Conservation (phyloP, 306 rosid species). For the Pachyrhizus erosus region DNA sequence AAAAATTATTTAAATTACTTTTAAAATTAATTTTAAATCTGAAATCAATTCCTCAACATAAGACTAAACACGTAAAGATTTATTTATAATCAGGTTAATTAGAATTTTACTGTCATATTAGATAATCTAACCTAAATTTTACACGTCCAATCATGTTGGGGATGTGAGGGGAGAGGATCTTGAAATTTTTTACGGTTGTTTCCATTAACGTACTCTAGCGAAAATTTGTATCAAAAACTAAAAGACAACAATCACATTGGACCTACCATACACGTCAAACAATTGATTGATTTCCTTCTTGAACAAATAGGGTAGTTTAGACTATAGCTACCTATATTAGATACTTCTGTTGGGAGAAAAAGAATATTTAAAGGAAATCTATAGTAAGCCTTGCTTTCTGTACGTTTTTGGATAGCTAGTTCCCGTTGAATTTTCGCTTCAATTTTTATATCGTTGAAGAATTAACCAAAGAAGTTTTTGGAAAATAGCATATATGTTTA, state of each 20-base stretch:
- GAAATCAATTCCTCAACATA: too few relatives aligned
- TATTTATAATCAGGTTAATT: too few relatives aligned
- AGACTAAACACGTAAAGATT: neutral
- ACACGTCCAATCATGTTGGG: too few relatives aligned
- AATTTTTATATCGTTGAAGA: too few relatives aligned
- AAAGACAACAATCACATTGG: constrained; percentile 1
- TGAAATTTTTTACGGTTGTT: neutral
- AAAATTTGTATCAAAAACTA: neutral
- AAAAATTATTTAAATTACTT: too few relatives aligned
- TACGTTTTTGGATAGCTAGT: neutral
- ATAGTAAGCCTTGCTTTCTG: too few relatives aligned
- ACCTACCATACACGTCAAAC: constrained; percentile 37
- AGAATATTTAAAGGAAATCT: neutral
- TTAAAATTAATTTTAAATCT: too few relatives aligned
- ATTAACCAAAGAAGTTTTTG: neutral
- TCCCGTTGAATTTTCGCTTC: too few relatives aligned
- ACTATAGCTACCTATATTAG: neutral
- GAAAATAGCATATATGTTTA: neutral
- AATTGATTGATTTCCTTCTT: neutral
- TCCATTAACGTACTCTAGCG: constrained; percentile 9
- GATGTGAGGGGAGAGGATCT: neutral
- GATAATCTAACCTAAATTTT: too few relatives aligned
- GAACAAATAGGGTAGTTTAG: neutral
- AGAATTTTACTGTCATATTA: too few relatives aligned
- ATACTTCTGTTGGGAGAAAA: neutral